phyloP scores from a whole-genome alignment of 2,329 filamentous ascomycete species.

The Penicillium sp. region DNA sequence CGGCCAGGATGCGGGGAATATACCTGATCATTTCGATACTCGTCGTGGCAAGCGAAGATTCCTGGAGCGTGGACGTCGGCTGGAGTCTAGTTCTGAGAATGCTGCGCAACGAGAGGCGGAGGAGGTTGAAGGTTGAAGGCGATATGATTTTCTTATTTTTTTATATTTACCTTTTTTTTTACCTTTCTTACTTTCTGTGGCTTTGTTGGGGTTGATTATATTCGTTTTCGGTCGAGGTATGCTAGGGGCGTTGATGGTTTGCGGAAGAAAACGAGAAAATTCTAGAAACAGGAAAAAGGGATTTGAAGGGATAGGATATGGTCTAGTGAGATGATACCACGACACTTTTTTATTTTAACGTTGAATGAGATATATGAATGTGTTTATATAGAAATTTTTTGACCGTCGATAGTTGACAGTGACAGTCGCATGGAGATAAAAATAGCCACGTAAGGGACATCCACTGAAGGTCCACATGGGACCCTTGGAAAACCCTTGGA shows the following conservation, averaged over 20 bases:
- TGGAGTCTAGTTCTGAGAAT: slow-evolving; percentile 21
- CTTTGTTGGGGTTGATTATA: neutral
- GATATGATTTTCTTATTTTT: neutral
- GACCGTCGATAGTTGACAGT: neutral
- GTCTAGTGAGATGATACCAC: slow-evolving; percentile 3
- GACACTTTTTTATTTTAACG: neutral
- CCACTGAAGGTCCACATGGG: neutral
- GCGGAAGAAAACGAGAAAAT: slow-evolving; percentile 1
- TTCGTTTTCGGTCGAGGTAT: neutral
- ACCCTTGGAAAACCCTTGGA: neutral
- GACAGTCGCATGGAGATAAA: neutral
- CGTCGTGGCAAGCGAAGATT: slow-evolving; percentile 78
- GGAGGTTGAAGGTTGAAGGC: slow-evolving; percentile 34
- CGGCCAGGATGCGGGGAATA: slow-evolving; percentile 69
- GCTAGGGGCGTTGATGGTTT: neutral
- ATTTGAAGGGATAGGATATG: neutral
- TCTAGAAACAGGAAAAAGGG: neutral
- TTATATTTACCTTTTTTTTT: neutral
- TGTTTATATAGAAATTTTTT: neutral
- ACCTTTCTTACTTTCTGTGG: neutral
- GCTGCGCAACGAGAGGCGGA: slow-evolving; percentile 36
- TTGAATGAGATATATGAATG: neutral
- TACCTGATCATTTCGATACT: slow-evolving; percentile 85
- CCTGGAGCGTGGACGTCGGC: slow-evolving; percentile 49
- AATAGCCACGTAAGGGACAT: neutral